Percentiles rank a stretch among this genome's conserved stretches.
phyloP scores from a whole-genome alignment of 2,329 filamentous ascomycete genomes.

The Curvularia spicifera region DNA sequence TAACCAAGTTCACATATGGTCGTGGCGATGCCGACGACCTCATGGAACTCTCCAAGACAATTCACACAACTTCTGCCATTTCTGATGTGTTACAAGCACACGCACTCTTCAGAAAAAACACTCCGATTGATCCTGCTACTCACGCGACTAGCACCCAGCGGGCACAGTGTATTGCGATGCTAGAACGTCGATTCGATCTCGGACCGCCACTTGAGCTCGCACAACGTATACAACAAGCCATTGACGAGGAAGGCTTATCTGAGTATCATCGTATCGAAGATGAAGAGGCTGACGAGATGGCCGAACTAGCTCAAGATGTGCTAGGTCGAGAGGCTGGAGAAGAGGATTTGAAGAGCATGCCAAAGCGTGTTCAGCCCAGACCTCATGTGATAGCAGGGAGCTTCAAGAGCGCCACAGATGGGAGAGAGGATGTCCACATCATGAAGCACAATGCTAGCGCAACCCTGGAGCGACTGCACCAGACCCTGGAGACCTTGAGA shows the following conservation, averaged over 20 bases:
- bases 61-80: constrained; percentile 74
- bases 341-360: constrained; percentile 56
- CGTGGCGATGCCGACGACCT: constrained; percentile 92
- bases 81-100: constrained; percentile 47
- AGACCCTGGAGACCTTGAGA: constrained; percentile 65
- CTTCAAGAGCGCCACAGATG: constrained; percentile 46
- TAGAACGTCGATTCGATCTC: constrained; percentile 68
- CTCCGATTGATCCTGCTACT: constrained; percentile 14
- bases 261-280: constrained; percentile 80
- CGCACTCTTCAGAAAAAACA: constrained; percentile 25
- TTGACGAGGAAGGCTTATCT: constrained; percentile 90
- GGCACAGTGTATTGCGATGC: constrained; percentile 43
- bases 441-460: constrained; percentile 71
- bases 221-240: constrained; percentile 72
- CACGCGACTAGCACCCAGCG: constrained; percentile 21
- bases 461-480: constrained; percentile 70
- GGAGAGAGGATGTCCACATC: constrained; percentile 64
- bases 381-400: constrained; percentile 40
- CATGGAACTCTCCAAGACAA: constrained; percentile 80
- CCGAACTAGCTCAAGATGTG: constrained; percentile 75
- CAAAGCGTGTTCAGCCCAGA: constrained; percentile 48
- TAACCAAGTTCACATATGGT: constrained; percentile 93
- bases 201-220: constrained; percentile 72
- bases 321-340: constrained; percentile 68
- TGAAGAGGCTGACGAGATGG: constrained; percentile 71